Evolutionary conservation across 179 eudicot genomes (phyloP).

Genomic region (Carnegiea gigantea): DNA sequence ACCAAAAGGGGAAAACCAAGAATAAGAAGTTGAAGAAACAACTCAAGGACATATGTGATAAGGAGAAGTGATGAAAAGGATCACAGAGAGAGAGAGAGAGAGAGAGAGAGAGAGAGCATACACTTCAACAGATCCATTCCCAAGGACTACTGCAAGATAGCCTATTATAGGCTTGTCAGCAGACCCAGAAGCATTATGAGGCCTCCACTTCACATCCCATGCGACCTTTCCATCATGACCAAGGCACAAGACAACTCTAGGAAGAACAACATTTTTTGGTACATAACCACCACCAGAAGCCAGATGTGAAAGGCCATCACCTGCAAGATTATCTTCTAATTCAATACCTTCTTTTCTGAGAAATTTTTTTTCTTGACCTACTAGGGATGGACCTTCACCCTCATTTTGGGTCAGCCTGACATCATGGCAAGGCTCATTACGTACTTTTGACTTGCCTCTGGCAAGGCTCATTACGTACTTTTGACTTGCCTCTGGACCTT

Average conservation of each 20-base stretch:
- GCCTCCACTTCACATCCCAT: conserved; percentile 97
- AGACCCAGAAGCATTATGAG: conserved; percentile 37
- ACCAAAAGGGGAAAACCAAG: neutral
- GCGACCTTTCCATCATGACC: conserved; percentile 97
- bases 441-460: conserved; percentile 25
- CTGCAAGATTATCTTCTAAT: conserved; percentile 15
- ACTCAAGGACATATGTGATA: no score
- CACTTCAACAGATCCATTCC: conserved; percentile 95
- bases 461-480: conserved; percentile 12
- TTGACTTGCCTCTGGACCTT: conserved; percentile 31
- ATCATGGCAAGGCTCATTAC: conserved; percentile 9
- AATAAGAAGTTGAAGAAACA: neutral
- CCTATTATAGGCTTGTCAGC: conserved; percentile 63
- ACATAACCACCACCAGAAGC: conserved; percentile 29
- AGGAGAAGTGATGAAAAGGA: no score
- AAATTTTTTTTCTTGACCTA: conserved; percentile 21
- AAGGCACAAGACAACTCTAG: conserved; percentile 76
- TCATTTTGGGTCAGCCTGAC: conserved; percentile 19
- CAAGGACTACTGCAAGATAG: conserved; percentile 93
- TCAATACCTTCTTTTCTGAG: conserved; percentile 25
- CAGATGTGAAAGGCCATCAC: conserved; percentile 23
- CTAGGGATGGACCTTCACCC: conserved; percentile 27
- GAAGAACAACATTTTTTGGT: conserved; percentile 52
- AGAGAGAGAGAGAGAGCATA: conserved; percentile 31
- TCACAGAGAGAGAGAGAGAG: no score